phyloP scores from a whole-genome alignment of 768 basidiomycete species.

The Rhizopogon rudus region DNA sequence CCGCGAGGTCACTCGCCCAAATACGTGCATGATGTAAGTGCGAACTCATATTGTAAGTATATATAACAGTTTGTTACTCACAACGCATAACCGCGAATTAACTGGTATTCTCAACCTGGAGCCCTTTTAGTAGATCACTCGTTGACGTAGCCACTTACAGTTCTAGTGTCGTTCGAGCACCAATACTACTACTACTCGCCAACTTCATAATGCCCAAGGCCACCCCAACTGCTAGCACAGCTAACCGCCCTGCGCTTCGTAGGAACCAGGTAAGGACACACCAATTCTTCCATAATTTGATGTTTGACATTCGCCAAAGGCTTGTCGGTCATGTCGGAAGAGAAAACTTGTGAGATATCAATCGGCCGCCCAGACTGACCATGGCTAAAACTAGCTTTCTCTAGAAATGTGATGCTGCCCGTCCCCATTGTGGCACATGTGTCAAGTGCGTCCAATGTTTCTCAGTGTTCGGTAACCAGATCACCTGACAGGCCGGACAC shows the following conservation, averaged over 20 bases:
- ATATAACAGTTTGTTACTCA: background rate
- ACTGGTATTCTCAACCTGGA: too few species aligned
- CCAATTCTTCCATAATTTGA: background rate
- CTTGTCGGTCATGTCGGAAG: constrained; percentile 78
- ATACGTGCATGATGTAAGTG: background rate
- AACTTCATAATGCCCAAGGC: constrained; percentile 62
- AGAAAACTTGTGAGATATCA: constrained; percentile 65
- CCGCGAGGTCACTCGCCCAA: background rate
- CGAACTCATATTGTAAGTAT: background rate
- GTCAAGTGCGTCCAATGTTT: constrained; percentile 59
- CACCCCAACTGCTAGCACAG: constrained; percentile 25
- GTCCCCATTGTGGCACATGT: constrained; percentile 83
- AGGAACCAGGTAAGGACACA: constrained; percentile 60
- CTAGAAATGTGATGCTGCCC: constrained; percentile 85
- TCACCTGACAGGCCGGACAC: background rate
- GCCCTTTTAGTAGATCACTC: background rate
- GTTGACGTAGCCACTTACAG: background rate
- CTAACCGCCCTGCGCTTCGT: constrained; percentile 61
- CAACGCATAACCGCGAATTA: background rate
- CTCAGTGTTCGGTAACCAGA: background rate
- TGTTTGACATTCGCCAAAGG: constrained; percentile 33
- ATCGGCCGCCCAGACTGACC: background rate
- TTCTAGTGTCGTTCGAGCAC: background rate
- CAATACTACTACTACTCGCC: background rate
- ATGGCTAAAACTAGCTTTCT: constrained; percentile 7